Base-by-base conservation (phyloP, 257 asterid genomes). In the Leonotis leonurus region DNA sequence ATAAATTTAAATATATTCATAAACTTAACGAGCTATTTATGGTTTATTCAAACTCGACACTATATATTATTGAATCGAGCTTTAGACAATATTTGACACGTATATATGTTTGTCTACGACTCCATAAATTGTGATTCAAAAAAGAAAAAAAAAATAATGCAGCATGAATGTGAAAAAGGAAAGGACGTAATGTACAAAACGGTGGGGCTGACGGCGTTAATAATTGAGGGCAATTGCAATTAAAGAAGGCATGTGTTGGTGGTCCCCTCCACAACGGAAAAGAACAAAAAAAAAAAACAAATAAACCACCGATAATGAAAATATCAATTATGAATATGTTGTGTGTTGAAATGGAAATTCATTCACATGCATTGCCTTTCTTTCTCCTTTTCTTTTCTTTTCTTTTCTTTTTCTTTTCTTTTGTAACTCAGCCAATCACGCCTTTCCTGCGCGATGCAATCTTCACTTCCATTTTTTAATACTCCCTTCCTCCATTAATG, bases 161-260 rank as follows among this genome's bases (percentile, higher is more conserved):
- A 35, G 2, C 10, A 51, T 50, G n/a, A 60, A 66, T 60, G 70
- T 39, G 29, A 30, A 57, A n/a, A n/a, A n/a, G n/a, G n/a, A n/a
- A n/a, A n/a, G n/a, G n/a, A n/a, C n/a, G n/a, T n/a, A n/a, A n/a
- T n/a, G n/a, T n/a, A n/a, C n/a, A n/a, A n/a, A 52, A 50, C 40
- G 74, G 68, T 68, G 58, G 44, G 41, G 68, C 1, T 60, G 49
- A 60, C 77, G 73, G 73, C 73, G 73, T 72, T 44, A 54, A 60
- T 53, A 29, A 51, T 43, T 60, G 64, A 46, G 22, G 26, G 39
- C 35, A 48, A 1, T n/a, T 0, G 37, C 37, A 52, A 48, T 30
- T 59, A 25, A 56, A 60, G 60, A 32, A 10, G 73, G 44, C 62
- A 73, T 54, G 67, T 67, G 59, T 35, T 5, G n/a, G 56, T 60